Base-by-base conservation (phyloP, 169 alveolate genomes). In the Cyclospora cayetanensis region DNA sequence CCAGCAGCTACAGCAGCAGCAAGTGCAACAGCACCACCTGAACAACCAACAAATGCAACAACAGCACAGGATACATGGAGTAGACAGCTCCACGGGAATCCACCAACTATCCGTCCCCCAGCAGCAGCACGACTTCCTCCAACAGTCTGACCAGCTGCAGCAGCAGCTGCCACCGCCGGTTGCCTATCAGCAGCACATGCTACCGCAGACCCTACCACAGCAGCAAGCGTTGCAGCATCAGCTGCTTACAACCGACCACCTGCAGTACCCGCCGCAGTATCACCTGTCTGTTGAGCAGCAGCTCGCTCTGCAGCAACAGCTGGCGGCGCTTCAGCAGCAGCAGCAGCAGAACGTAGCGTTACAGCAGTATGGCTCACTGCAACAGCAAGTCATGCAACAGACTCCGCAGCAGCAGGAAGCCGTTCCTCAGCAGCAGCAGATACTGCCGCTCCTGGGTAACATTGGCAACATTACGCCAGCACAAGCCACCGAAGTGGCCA, bases 211-310 rank as follows among this genome's bases (percentile, higher is more conserved):
- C 9, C 41, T 18, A 50, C n/a, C n/a, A n/a, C 82, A 70, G 82
- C 82, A 70, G 82, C 82, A 70, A 34, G n/a, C 9, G 82, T 50
- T 27, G 88, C 88, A 42, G 88, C 88, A 77, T 65, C 88, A 77
- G 68, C 55, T 11, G 35, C 29, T 41, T 18, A 50, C 34, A 39
- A 22, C 12, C 27, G 27, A 50, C 27, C 63, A 50, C 27, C 63
- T 18, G 60, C n/a, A 46, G 63, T 50, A 50, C 63, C 63, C 12
- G 63, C 63, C 63, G 50, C 42, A 34, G 55, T 70, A 35, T 5
- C 83, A 70, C 29, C 83, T 3, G 46, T 22, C 12, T 35, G 31
- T 34, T 4, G 31, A 12, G n/a, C 72, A 12, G 35, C 72, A 60
- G 72, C 72, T 20, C 37, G 72, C 72, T 0, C 72, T 22, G 35